These are phyloP conservation scores for Aspergillus steynii DNA, from an alignment of 495 filamentous ascomycete genomes.

Conservation along the genomic window DNA sequence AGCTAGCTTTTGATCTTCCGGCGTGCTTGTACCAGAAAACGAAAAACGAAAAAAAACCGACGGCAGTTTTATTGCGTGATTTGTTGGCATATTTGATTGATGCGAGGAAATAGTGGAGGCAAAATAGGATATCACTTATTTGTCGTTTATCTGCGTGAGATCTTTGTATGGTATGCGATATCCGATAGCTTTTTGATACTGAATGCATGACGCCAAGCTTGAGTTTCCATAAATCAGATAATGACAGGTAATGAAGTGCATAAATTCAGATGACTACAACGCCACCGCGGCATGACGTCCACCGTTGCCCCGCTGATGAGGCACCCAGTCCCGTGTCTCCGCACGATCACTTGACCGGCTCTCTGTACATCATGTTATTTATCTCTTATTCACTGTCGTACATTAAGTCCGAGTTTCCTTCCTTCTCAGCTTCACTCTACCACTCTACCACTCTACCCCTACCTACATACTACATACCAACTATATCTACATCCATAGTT, in stretches of 20 bases:
- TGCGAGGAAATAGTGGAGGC: neutral
- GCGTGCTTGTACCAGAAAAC: neutral
- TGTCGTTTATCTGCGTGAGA: too few species aligned
- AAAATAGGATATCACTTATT: neutral
- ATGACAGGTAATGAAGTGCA: too few species aligned
- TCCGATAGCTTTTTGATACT: too few species aligned
- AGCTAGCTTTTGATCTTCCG: slow-evolving; percentile 8
- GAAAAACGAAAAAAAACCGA: neutral
- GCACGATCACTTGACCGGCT: slow-evolving; percentile 1
- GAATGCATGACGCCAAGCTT: too few species aligned
- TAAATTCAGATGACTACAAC: neutral
- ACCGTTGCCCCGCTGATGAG: slow-evolving; percentile 1
- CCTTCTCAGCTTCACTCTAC: too few species aligned
- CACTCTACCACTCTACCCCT: slow-evolving; percentile 8
- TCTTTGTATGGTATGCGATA: too few species aligned
- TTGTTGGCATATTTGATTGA: neutral
- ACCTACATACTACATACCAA: neutral
- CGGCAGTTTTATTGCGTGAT: neutral
- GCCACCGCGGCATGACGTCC: neutral
- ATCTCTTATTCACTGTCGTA: too few species aligned
- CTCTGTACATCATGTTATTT: neutral
- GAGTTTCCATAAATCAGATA: too few species aligned
- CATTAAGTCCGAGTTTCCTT: too few species aligned
- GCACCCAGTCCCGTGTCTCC: slow-evolving; percentile 1
- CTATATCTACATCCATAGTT: neutral